Evolutionary conservation across 2,329 filamentous ascomycete species (phyloP).

Genomic region (Biscogniauxia sp.): DNA sequence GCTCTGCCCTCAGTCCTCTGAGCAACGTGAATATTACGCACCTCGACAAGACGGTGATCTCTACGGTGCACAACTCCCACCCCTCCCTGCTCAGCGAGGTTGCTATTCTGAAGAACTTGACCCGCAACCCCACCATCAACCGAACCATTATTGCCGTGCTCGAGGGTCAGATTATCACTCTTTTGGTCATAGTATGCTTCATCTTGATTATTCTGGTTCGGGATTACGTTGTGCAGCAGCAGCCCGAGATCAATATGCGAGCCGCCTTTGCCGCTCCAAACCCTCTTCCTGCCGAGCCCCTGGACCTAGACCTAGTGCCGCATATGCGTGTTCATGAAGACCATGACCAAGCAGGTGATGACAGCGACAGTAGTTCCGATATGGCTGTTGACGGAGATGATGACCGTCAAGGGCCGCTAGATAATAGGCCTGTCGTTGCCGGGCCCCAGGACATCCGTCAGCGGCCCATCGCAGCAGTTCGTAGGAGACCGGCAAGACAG

Average conservation of each 20-base stretch:
- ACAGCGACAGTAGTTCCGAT: conserved; percentile 10
- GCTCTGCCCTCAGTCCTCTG: conserved; percentile 16
- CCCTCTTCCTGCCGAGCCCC: conserved; percentile 13
- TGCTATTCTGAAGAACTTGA: conserved; percentile 57
- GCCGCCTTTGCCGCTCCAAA: conserved; percentile 56
- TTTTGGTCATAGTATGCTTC: conserved; percentile 88
- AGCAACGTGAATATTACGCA: conserved; percentile 23
- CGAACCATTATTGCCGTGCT: conserved; percentile 76
- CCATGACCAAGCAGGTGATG: conserved; percentile 20
- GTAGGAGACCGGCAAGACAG: conserved; percentile 22
- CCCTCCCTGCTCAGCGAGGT: conserved; percentile 57
- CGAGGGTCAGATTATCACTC: conserved; percentile 91
- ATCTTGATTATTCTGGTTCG: conserved; percentile 95
- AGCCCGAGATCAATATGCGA: conserved; percentile 85
- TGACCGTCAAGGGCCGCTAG: conserved; percentile 9
- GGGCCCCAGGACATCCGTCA: conserved; percentile 20
- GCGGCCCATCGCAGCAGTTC: conserved; percentile 27
- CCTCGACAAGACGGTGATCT: conserved; percentile 17
- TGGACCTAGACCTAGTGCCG: conserved; percentile 15
- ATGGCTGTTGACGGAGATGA: conserved; percentile 12
- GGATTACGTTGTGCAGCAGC: conserved; percentile 98
- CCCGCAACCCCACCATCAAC: conserved; percentile 70
- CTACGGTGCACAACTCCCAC: conserved; percentile 21
- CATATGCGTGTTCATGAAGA: conserved; percentile 10
- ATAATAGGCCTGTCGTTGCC: conserved; percentile 11